Percentiles rank a stretch among this genome's conserved stretches.
Conservation (phyloP, 2,329 filamentous ascomycete genomes). For the Aspergillus sp. region DNA sequence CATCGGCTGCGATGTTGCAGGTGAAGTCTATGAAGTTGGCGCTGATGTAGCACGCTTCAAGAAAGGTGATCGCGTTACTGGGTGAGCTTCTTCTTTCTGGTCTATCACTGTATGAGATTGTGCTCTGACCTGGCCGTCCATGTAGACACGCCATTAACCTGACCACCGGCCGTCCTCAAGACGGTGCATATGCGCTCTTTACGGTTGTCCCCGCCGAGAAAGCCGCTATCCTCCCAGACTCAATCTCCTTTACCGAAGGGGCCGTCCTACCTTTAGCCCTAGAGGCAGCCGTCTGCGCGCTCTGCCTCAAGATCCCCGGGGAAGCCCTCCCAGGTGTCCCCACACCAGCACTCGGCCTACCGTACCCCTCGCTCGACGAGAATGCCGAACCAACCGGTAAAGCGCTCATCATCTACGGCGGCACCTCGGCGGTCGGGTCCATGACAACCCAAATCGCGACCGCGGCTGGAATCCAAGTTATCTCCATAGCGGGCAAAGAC, state of each 20-base stretch:
- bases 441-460: slow-evolving; percentile 48
- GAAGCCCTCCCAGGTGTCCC: slow-evolving; percentile 22
- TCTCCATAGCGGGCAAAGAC: slow-evolving; percentile 43
- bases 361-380: slow-evolving; percentile 22
- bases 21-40: slow-evolving; percentile 52
- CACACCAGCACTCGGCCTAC: slow-evolving; percentile 28
- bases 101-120: too few species aligned
- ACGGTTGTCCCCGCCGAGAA: slow-evolving; percentile 29
- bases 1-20: slow-evolving; percentile 51
- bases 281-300: slow-evolving; percentile 37
- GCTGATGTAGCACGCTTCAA: slow-evolving; percentile 31
- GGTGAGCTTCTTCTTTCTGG: slow-evolving; percentile 17
- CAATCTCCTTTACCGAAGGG: slow-evolving; percentile 38
- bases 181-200: slow-evolving; percentile 36
- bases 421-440: slow-evolving; percentile 49
- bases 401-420: slow-evolving; percentile 51
- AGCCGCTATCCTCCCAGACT: slow-evolving; percentile 35
- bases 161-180: slow-evolving; percentile 30
- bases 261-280: slow-evolving; percentile 42
- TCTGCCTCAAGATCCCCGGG: slow-evolving; percentile 21
- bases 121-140: neutral
- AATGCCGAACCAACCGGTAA: slow-evolving; percentile 23
- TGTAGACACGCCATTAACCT: slow-evolving; percentile 23
- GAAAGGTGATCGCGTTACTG: slow-evolving; percentile 33
- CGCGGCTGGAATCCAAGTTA: slow-evolving; percentile 44